Evolutionary conservation across 1,284 basidiomycete species (phyloP).

Genomic region (Ceratobasidium sp.): DNA sequence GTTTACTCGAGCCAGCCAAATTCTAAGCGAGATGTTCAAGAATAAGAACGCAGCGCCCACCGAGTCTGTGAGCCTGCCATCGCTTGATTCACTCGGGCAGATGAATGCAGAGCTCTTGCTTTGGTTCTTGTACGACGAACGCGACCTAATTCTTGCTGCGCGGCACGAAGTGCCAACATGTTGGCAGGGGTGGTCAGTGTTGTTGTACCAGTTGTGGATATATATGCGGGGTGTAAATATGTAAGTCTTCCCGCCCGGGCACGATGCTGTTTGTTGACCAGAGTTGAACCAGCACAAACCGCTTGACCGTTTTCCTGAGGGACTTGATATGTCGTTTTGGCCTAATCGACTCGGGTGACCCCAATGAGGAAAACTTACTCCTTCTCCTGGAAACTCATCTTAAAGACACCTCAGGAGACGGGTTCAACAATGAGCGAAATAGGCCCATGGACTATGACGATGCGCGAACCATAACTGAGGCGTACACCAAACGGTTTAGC

Average conservation of each 20-base stretch:
- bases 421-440: neutral
- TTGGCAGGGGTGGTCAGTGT: conserved; percentile 10
- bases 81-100: conserved; percentile 1
- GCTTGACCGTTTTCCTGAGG: conserved; percentile 6
- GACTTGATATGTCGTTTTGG: conserved; percentile 13
- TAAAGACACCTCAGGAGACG: conserved; percentile 5
- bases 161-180: conserved; percentile 2
- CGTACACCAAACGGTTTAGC: neutral
- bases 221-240: conserved; percentile 2
- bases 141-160: conserved; percentile 11
- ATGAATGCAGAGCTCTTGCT: neutral
- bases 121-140: conserved; percentile 2
- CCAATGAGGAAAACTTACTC: conserved; percentile 3
- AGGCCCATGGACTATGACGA: conserved; percentile 1
- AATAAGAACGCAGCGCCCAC: neutral
- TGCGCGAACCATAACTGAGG: neutral
- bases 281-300: conserved; percentile 2
- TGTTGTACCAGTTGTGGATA: conserved; percentile 17
- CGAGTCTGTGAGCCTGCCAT: neutral
- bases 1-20: neutral
- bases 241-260: neutral
- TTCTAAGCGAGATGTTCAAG: neutral
- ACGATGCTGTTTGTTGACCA: neutral
- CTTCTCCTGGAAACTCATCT: neutral
- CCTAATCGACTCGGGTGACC: neutral